Evolutionary conservation across 257 asterid genomes (phyloP), one percentile per base, ranked within the genome.

Genomic region (Plantago major): DNA sequence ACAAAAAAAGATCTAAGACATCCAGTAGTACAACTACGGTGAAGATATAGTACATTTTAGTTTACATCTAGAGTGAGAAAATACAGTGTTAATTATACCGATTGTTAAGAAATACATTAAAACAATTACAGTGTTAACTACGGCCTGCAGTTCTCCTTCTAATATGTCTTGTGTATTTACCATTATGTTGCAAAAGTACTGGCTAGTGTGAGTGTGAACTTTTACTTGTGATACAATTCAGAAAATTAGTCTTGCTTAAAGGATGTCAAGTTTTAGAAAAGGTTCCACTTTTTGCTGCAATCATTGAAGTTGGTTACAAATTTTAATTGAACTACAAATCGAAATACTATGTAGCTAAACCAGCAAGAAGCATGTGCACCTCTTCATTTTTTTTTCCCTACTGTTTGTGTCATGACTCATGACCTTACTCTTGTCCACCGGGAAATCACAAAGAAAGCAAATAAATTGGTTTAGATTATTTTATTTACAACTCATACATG

Each of bases 281-380:
- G 47, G 33, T 45, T 54, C 12, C 53, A 59, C 67, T 67, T 72
- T 67, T 50, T 55, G 66, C 58, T 55, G 59, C 77, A 67, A 62
- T 49, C 66, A 62, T 62, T 30, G 17, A 66, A 46, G 37, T 44
- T n/a, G 10, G 38, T 60, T 55, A 40, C 33, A 6, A 26, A 48
- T 46, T 46, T 15, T 28, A 44, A 33, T 33, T 62, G 14, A 15
- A 9, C 37, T 50, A 53, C 38, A 33, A 10, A 9, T 38, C 17
- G 38, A 48, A 17, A 28, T 18, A n/a, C n/a, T n/a, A 55, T 3
- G 15, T 10, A 42, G n/a, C 26, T 18, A 47, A 13, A 65, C 64
- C 64, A 43, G 19, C 77, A 65, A 33, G 74, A 66, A 54, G 71
- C 72, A 66, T 62, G 73, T 65, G 73, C 73, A 62, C 50, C 62